These are phyloP conservation scores for Blastobotrys illinoisensis DNA, from an alignment of 1,139 yeast genomes.

Conservation along the genomic window DNA sequence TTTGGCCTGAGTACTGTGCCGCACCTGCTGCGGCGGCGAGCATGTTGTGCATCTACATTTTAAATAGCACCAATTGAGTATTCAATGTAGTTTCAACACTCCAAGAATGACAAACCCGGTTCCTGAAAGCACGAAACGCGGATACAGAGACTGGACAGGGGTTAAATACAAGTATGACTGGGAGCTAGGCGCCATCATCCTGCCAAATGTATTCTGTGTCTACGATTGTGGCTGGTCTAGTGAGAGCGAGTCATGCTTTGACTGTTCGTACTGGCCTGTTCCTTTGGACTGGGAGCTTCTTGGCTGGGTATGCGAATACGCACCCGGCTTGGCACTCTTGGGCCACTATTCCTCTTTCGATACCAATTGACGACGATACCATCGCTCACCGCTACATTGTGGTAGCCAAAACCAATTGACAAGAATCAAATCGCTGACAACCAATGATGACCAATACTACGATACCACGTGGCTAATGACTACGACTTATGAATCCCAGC, in stretches of 20 bases:
- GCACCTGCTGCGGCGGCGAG: background rate
- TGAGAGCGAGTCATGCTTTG: background rate
- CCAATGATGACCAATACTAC: too few species aligned
- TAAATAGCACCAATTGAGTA: too few species aligned
- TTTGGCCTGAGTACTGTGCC: too few species aligned
- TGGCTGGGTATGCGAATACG: background rate
- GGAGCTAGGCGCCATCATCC: background rate
- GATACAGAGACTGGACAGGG: background rate
- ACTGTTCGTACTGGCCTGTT: background rate
- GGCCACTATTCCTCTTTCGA: background rate
- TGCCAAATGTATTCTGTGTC: background rate
- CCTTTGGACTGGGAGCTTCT: background rate
- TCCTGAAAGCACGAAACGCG: background rate
- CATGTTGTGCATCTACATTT: background rate
- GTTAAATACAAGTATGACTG: background rate
- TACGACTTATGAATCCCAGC: too few species aligned
- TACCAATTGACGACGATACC: background rate
- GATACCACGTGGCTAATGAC: too few species aligned
- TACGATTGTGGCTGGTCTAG: background rate
- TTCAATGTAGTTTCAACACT: too few species aligned
- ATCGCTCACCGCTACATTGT: too few species aligned
- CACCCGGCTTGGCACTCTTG: background rate
- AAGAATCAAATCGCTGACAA: too few species aligned
- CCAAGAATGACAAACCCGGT: background rate
- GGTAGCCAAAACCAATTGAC: too few species aligned